phyloP scores from a whole-genome alignment of 345 rosid genomes.

The Euphorbia lathyris region DNA sequence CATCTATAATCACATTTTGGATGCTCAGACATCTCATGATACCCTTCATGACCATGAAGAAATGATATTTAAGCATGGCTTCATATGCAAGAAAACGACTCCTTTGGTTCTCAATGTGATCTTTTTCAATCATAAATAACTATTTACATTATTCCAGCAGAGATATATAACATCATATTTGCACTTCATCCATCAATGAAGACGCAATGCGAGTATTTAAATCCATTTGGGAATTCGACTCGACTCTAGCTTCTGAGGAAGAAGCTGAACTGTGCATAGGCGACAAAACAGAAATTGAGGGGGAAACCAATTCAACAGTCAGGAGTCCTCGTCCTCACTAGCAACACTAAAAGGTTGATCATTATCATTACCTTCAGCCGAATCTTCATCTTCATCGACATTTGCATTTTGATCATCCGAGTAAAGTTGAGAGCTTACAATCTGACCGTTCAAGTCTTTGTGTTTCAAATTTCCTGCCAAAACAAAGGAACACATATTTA shows the following conservation, averaged over 20 bases:
- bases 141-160: too few species aligned
- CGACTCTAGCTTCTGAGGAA: neutral
- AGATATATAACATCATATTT: too few species aligned
- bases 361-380: constrained; percentile 24
- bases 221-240: neutral
- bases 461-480: constrained; percentile 79
- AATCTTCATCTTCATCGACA: constrained; percentile 36
- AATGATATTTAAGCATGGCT: too few species aligned
- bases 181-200: too few species aligned
- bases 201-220: neutral
- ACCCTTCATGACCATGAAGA: too few species aligned
- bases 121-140: too few species aligned
- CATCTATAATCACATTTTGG: too few species aligned
- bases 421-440: constrained; percentile 85
- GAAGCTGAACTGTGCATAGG: neutral
- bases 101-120: too few species aligned
- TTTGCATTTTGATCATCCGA: constrained; percentile 35
- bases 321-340: constrained; percentile 20
- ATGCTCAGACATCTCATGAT: too few species aligned
- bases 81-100: too few species aligned
- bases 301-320: neutral
- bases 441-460: constrained; percentile 76
- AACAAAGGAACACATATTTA: constrained; percentile 5
- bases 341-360: constrained; percentile 23
- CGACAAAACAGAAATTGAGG: neutral